Evolutionary conservation across 2,329 filamentous ascomycete genomes (phyloP), one percentile per base, ranked within the genome.

Genomic region (Bimuria novae-zelandiae): DNA sequence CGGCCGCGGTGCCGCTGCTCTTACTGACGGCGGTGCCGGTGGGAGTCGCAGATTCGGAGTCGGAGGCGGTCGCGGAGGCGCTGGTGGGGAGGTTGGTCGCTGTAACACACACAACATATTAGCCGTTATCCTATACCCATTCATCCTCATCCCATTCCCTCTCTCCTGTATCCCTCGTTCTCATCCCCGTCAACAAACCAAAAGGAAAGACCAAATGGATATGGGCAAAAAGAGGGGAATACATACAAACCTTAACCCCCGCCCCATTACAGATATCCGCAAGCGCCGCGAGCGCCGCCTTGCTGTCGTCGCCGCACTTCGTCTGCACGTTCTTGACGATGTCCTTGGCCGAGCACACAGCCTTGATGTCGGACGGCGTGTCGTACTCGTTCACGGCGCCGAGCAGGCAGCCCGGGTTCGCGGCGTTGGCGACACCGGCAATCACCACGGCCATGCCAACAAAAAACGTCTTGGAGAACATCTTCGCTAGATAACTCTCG

Each of bases 201-300:
- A n/a, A n/a, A n/a, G 40, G 23, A 7, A 29, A 16, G 11, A 30
- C 10, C n/a, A 3, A 33, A 33, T 4, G 30, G n/a, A 4, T 11
- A n/a, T 33, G 11, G 4, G 4, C n/a, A n/a, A 33, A n/a, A 11
- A 36, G 33, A 7, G 4, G 7, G 10, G 33, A 7, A 17, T 17
- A 69, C 68, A 35, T 65, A 71, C 68, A 54, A 54, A 70, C 60
- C 57, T 70, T 56, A 16, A 69, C 63, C 7, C 62, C 65, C 30
- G 53, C 55, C 3, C 49, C 57, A 19, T 65, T 63, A 53, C 68
- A 71, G 30, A 69, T 59, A 29, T 69, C 68, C 1, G 64, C 60
- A 12, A 70, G 57, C 30, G 67, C 67, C 4, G 40, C 54, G 53
- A 71, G 48, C 14, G 68, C 68, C 25, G 56, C 59, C 44, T 60